Percentiles rank a stretch among this genome's conserved stretches.
phyloP scores from a whole-genome alignment of 2,329 filamentous ascomycete genomes.

The Plenodomus lindquistii region DNA sequence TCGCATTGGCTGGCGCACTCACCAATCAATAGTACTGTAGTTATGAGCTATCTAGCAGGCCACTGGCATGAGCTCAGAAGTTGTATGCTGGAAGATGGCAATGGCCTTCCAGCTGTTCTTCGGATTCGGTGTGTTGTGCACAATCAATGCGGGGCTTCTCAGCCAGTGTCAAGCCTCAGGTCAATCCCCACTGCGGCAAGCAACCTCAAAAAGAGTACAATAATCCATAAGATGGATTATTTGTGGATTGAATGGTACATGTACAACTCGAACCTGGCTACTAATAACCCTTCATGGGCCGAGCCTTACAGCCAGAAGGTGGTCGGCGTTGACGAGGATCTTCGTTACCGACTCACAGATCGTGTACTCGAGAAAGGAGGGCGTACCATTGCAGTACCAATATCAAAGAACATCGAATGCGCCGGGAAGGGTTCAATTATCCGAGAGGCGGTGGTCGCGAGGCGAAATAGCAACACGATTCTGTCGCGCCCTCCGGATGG shows the following conservation, averaged over 20 bases:
- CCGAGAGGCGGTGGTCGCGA: constrained; percentile 20
- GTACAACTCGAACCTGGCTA: too few species aligned
- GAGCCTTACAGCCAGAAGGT: too few species aligned
- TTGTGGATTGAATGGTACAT: too few species aligned
- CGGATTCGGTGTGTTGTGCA: constrained; percentile 32
- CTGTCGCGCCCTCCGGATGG: constrained; percentile 1
- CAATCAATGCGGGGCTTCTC: constrained; percentile 22
- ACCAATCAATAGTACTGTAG: constrained; percentile 10
- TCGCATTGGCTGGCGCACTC: constrained; percentile 10
- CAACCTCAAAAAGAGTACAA: too few species aligned
- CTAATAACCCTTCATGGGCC: too few species aligned
- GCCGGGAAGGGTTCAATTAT: constrained; percentile 18
- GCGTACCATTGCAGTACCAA: constrained; percentile 13
- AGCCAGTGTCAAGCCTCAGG: too few species aligned
- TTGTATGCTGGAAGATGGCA: constrained; percentile 32
- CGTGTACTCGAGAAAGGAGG: constrained; percentile 33
- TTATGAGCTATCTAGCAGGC: not conserved
- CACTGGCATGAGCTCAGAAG: constrained; percentile 16
- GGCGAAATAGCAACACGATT: constrained; percentile 26
- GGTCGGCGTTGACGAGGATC: constrained; percentile 30
- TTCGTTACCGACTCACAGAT: constrained; percentile 35
- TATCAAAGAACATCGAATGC: constrained; percentile 17
- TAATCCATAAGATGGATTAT: too few species aligned
- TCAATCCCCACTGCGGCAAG: constrained; percentile 13
- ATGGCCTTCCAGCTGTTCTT: constrained; percentile 39